Base-by-base conservation (phyloP, 2,329 filamentous ascomycete genomes). In the Aspergillus sp. region DNA sequence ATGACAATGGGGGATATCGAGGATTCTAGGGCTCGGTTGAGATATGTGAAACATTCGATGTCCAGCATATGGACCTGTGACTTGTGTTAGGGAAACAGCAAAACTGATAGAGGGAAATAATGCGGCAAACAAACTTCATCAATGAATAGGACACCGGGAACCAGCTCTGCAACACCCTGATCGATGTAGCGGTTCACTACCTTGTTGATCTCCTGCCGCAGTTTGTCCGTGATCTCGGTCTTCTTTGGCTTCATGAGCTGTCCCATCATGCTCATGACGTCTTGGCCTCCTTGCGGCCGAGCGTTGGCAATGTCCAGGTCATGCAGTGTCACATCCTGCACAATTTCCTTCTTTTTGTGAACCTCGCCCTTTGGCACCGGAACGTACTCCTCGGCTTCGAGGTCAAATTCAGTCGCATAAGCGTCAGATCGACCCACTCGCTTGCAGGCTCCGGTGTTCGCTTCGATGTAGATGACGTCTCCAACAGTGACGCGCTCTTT, bases 251-350 rank as follows among this genome's bases (percentile, higher is more conserved):
- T 98, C 92, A 98, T 97, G 71, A 99, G 80, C 78, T 99, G 95
- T 69, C 95, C 95, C 93, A 99, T 98, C 95, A 99, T 98, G 80
- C 93, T 97, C 93, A 99, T 98, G 65, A 99, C 96, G 75, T 99
- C 95, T 81, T 99, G 95, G 45, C 95, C 95, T 53, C 95, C 95
- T 80, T 98, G 92, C 4, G 95, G 95, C 69, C 93, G 84, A 14
- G 95, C 90, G 70, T 99, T 99, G 64, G 95, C 95, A 62, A 98
- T 89, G 71, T 99, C 95, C 56, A 99, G 82, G 72, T 99, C 95
- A 76, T 99, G 95, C 63, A 99, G 84, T 46, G 95, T 97, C 62
- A 99, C 95, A 70, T 99, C 95, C 75, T 99, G 95, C 37, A 99
- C 95, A 67, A 99, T 96, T 79, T 99, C 95, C 82, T 99, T 99